Conservation (phyloP, 78 protist genomes). For the Polysphondylium violaceum region DNA sequence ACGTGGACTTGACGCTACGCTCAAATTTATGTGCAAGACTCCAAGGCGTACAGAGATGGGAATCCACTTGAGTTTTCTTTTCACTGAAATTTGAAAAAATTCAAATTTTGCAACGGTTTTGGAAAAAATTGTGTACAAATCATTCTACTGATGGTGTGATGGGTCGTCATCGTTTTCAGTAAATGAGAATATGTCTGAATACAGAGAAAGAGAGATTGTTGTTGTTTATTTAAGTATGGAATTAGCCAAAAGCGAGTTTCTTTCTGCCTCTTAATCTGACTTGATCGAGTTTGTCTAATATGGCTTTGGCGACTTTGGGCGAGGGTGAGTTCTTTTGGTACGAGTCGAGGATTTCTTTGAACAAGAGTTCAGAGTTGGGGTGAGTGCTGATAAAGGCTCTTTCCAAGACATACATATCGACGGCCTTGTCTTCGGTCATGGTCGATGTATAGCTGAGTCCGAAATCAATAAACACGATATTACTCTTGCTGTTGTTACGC, state of each 20-base stretch:
- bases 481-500: not conserved
- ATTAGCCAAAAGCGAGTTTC: constrained; percentile 86
- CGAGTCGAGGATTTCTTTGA: not conserved
- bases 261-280: constrained; percentile 85
- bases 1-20: no score
- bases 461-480: constrained; percentile 91
- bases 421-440: constrained; percentile 93
- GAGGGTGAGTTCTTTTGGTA: constrained; percentile 32
- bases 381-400: constrained; percentile 93
- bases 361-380: constrained; percentile 85
- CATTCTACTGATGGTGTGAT: no score
- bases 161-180: no score
- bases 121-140: no score
- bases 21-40: no score
- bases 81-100: no score
- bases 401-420: constrained; percentile 96
- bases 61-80: no score
- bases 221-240: not conserved
- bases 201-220: not conserved
- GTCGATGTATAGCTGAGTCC: constrained; percentile 82
- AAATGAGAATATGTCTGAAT: no score
- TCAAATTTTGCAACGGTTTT: no score
- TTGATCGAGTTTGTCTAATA: constrained; percentile 72
- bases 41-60: no score
- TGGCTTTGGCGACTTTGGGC: not conserved